phyloP scores from a whole-genome alignment of 176 grass and related monocot species.

The Carex pumila region DNA sequence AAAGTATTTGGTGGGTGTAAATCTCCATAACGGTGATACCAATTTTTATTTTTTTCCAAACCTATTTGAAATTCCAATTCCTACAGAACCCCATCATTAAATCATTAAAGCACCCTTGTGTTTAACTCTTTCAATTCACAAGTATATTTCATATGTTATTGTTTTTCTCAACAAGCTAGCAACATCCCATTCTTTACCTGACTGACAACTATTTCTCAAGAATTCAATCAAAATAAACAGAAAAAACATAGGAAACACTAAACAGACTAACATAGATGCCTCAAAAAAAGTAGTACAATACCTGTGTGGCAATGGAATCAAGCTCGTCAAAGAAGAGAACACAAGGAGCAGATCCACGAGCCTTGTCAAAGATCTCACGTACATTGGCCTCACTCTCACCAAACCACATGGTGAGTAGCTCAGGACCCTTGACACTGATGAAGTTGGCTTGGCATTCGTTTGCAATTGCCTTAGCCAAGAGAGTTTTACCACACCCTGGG shows the following conservation, averaged over 20 bases:
- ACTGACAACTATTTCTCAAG: not conserved
- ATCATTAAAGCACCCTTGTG: not conserved
- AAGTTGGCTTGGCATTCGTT: constrained; percentile 95
- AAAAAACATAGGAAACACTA: not conserved
- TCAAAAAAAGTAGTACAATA: constrained; percentile 1
- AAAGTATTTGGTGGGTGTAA: not conserved
- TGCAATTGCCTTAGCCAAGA: constrained; percentile 87
- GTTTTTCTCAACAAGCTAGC: not conserved
- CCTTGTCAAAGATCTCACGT: constrained; percentile 77
- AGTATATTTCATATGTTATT: not conserved
- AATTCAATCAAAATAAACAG: not conserved
- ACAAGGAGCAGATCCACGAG: constrained; percentile 58
- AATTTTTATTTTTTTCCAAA: not conserved
- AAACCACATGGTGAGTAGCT: constrained; percentile 90
- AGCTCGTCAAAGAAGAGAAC: constrained; percentile 83
- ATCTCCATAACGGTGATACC: not conserved
- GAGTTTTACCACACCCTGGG: constrained; percentile 79
- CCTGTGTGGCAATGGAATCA: constrained; percentile 84
- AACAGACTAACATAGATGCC: not conserved
- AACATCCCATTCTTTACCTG: not conserved
- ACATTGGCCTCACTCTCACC: constrained; percentile 93
- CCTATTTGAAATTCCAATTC: not conserved
- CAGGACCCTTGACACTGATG: constrained; percentile 77
- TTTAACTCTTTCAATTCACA: not conserved
- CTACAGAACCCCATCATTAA: not conserved